Conservation (phyloP, 805 yeast species). For the Candida ortonii region DNA sequence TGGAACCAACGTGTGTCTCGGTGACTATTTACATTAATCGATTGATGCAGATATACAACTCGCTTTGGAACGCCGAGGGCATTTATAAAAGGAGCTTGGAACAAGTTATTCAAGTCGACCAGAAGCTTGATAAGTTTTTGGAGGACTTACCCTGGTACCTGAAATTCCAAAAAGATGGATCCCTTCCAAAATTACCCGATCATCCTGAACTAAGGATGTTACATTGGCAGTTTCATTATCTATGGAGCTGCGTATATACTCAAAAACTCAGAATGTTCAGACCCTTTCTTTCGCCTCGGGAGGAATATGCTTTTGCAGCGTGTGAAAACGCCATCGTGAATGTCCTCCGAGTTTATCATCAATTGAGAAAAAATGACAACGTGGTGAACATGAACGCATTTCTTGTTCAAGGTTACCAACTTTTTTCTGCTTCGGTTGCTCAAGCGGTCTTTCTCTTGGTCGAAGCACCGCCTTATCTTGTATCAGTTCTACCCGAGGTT, state of each 20-base stretch:
- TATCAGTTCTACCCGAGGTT: constrained; percentile 5
- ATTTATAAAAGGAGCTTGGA: constrained; percentile 2
- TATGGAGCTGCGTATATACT: constrained; percentile 13
- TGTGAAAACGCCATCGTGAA: constrained; percentile 28
- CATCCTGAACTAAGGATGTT: constrained; percentile 1
- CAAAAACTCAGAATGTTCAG: constrained; percentile 14
- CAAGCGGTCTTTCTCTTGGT: constrained; percentile 32
- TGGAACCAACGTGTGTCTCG: constrained; percentile 20
- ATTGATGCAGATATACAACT: constrained; percentile 21
- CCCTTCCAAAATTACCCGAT: constrained; percentile 12
- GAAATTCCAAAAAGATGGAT: constrained; percentile 11
- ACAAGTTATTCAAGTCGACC: constrained; percentile 9
- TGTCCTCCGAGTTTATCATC: constrained; percentile 28
- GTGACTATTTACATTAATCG: constrained; percentile 14
- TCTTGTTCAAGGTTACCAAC: constrained; percentile 32
- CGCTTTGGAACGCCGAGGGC: constrained; percentile 14
- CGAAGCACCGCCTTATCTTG: constrained; percentile 12
- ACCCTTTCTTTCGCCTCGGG: constrained; percentile 12
- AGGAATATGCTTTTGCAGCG: constrained; percentile 21
- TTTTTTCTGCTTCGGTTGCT: constrained; percentile 32
- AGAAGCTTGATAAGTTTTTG: constrained; percentile 6
- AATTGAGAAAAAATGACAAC: constrained; percentile 23
- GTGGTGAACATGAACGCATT: constrained; percentile 25
- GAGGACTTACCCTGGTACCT: constrained; percentile 14
- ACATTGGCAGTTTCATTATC: constrained; percentile 14